Evolutionary conservation across 495 filamentous ascomycete genomes (phyloP), one percentile per base, ranked within the genome.

Genomic region (Penicillium arizonense): DNA sequence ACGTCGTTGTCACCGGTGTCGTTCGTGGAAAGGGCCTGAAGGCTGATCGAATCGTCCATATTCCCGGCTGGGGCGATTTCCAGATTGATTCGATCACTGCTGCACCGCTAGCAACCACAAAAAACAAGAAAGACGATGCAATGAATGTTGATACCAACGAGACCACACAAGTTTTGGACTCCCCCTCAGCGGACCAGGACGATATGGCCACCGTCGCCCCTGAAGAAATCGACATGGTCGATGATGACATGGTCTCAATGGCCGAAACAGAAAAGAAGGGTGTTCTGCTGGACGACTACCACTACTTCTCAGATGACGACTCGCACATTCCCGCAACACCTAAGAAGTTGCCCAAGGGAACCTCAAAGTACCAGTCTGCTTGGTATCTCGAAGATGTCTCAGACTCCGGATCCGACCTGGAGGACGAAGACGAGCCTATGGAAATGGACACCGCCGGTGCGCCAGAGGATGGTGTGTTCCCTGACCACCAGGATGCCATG

Each of bases 231-330:
- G 83, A 87, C 63, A 90, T 90, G 81, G 82, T 87, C 30, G 83
- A 87, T 51, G 84, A 87, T 30, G 81, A 86, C 16, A 77, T 82
- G 51, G 70, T 80, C 38, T 72, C 76, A 0, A 65, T 81, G 26
- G 82, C 83, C 6, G 76, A 83, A n/a, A 68, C 66, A 11, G 75
- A 77, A 23, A 79, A 86, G 42, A 85, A 82, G 69, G 93, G 93
- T 41, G 94, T 98, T 4, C 76, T 98, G 37, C 77, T 98, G 26
- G 94, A 98, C 57, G 92, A 96, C 55, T 93, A 98, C 70, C 94
- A 97, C 64, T 98, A 98, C 72, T 98, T 96, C 64, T 93, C 91
- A 3, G 94, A 97, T 44, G 90, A 96, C 14, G 88, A 95, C 20
- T 74, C 81, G n/a, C 74, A 81, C 52, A 73, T 81, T 28, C 81